phyloP scores from a whole-genome alignment of 371 early-diverging fungal species.

The Rhizopus stolonifer region DNA sequence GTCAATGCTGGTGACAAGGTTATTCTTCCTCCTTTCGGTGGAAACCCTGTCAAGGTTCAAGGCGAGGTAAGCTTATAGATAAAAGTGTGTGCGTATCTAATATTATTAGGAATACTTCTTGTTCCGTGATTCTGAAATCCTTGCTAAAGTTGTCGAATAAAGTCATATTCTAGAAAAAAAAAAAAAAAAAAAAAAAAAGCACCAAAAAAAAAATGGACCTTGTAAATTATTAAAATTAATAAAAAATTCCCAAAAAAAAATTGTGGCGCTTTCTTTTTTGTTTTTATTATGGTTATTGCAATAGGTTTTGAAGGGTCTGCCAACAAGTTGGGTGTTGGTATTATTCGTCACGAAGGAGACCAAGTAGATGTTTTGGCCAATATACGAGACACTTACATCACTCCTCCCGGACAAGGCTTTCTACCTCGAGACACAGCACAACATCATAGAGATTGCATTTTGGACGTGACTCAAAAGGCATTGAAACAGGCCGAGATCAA shows the following conservation, averaged over 20 bases:
- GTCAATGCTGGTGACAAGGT: constrained; percentile 93
- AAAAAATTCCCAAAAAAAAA: constrained; percentile 3
- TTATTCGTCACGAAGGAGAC: constrained; percentile 76
- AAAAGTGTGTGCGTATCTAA: not conserved
- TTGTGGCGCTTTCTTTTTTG: constrained; percentile 2
- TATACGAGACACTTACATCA: constrained; percentile 93
- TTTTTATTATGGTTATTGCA: constrained; percentile 49
- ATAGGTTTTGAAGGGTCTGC: constrained; percentile 97
- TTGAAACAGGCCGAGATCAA: constrained; percentile 76
- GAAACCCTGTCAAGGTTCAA: constrained; percentile 86
- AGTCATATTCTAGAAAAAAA: constrained; percentile 4
- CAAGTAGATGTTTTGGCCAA: constrained; percentile 84
- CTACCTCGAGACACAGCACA: constrained; percentile 95
- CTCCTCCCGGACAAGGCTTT: constrained; percentile 98
- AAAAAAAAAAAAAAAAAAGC: not conserved
- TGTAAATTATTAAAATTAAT: not conserved
- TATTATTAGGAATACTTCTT: constrained; percentile 64
- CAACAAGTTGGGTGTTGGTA: constrained; percentile 99
- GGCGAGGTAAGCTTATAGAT: constrained; percentile 59
- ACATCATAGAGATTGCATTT: constrained; percentile 90
- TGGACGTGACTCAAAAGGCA: constrained; percentile 80
- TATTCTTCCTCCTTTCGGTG: constrained; percentile 93
- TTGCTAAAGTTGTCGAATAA: constrained; percentile 81
- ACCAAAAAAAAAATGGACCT: not conserved
- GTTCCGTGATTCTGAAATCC: constrained; percentile 89